Base-by-base conservation (phyloP, 495 filamentous ascomycete species). In the Hyaloscypha bicolor region DNA sequence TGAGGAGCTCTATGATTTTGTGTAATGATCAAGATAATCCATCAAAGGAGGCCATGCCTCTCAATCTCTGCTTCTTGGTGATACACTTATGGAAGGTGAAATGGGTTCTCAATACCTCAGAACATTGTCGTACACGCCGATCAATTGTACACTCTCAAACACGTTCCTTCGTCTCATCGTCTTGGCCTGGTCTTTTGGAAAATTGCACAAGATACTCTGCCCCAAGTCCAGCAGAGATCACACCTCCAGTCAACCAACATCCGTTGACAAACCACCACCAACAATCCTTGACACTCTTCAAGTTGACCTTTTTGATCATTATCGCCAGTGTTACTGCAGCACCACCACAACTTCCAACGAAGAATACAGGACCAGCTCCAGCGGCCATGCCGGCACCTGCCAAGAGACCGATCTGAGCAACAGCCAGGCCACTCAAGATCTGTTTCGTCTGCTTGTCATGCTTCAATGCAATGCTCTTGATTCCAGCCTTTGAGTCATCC, bases 221-320 rank as follows among this genome's bases (percentile, higher is more conserved):
- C 2, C 74, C 82, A 59, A 87, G 72, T 0, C 84, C 84, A 12
- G 80, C 61, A 68, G 81, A 82, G 48, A 87, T 81, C 21, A 74
- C 77, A 30, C 84, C 83, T 11, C 84, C 84, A 12, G 84, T 87
- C 55, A 87, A 74, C 82, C 80, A 84, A 67, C 83, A 85, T 31
- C 84, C 84, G 61, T 87, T 86, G 52, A 85, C 82, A 67, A 99
- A 99, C 96, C 96, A 99, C 90, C 92, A 94, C 93, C 94, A 97
- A 73, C 95, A 99, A 73, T 93, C 90, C 72, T 85, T 83, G 37
- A 93, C 92, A 70, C 85, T 89, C 76, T 95, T 92, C 69, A 99
- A 74, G 63, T 91, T 90, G 21, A 96, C 96, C 72, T 82, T 90
- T 82, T 86, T 90, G 37, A 98, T 97, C 93, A 97, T 98, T 68